Evolutionary conservation across 1,139 yeast species (phyloP).

Genomic region (Fermentozyma sake): DNA sequence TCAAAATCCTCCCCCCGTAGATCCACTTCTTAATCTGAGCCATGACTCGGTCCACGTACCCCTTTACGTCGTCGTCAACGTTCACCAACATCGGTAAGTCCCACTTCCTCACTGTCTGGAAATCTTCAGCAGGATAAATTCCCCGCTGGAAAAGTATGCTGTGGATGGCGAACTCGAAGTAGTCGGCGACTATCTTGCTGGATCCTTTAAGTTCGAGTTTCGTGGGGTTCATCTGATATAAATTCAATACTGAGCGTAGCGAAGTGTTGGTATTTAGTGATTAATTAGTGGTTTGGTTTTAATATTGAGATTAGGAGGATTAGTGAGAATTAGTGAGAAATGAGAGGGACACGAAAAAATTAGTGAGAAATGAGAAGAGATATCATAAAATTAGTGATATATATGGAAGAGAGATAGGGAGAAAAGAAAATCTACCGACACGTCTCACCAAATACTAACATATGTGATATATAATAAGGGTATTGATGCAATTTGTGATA

Average conservation of each 20-base stretch:
- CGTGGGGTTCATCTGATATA: slow-evolving; percentile 18
- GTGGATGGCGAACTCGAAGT: slow-evolving; percentile 77
- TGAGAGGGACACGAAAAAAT: too few relatives aligned
- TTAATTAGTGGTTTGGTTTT: background rate
- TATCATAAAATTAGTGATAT: too few relatives aligned
- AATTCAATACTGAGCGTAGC: too few relatives aligned
- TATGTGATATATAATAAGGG: too few relatives aligned
- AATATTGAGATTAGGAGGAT: too few relatives aligned
- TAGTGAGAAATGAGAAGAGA: too few relatives aligned
- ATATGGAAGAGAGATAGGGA: too few relatives aligned
- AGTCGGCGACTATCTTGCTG: slow-evolving; percentile 73
- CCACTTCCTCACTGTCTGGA: slow-evolving; percentile 73
- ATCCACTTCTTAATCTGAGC: slow-evolving; percentile 83
- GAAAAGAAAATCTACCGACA: too few relatives aligned
- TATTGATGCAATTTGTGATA: too few relatives aligned
- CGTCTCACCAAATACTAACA: too few relatives aligned
- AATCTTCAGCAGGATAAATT: slow-evolving; percentile 86
- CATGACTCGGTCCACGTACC: slow-evolving; percentile 65
- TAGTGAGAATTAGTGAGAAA: too few relatives aligned
- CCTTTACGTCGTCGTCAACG: slow-evolving; percentile 71
- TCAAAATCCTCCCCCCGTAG: slow-evolving; percentile 62
- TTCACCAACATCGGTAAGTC: slow-evolving; percentile 73
- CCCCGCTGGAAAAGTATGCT: slow-evolving; percentile 86
- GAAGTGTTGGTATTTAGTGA: too few relatives aligned
- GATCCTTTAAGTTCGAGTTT: slow-evolving; percentile 73